Evolutionary conservation across 345 rosid species (phyloP).

Genomic region (Microthlaspi erraticum): DNA sequence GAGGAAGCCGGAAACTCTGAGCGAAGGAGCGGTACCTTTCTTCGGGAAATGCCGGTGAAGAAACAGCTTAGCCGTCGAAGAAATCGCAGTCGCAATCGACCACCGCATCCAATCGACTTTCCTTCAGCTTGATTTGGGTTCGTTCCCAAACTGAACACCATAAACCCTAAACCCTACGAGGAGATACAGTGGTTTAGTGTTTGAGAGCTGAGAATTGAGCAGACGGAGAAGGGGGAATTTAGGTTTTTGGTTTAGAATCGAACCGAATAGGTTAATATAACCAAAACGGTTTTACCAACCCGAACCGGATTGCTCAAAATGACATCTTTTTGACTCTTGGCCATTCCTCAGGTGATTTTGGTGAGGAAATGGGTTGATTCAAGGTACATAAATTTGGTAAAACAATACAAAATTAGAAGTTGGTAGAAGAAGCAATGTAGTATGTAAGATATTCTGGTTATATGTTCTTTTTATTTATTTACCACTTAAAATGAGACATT

Average conservation of each 20-base stretch:
- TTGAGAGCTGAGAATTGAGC: constrained; percentile 3
- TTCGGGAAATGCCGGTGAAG: constrained; percentile 31
- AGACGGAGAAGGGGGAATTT: constrained; percentile 26
- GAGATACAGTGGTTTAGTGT: not conserved
- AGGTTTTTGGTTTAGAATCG: constrained; percentile 2
- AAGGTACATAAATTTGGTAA: not conserved
- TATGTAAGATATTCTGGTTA: not conserved
- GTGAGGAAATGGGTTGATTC: constrained; percentile 53
- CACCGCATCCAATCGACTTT: constrained; percentile 41
- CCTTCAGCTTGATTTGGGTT: constrained; percentile 37
- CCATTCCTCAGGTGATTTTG: constrained; percentile 64
- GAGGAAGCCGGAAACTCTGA: constrained; percentile 19
- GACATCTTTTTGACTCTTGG: not conserved
- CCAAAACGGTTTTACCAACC: not conserved
- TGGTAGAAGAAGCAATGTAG: not conserved
- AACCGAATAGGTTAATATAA: not conserved
- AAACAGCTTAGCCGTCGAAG: constrained; percentile 37
- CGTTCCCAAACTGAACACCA: constrained; percentile 34
- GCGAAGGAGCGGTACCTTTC: constrained; percentile 30
- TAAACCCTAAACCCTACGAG: constrained; percentile 48
- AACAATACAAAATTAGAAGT: not conserved
- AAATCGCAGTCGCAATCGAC: constrained; percentile 38
- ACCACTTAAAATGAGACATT: not conserved
- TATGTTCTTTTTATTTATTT: not conserved
- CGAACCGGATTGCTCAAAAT: constrained; percentile 16